phyloP scores from a whole-genome alignment of 2,329 filamentous ascomycete genomes.

The Didymella pomorum region DNA sequence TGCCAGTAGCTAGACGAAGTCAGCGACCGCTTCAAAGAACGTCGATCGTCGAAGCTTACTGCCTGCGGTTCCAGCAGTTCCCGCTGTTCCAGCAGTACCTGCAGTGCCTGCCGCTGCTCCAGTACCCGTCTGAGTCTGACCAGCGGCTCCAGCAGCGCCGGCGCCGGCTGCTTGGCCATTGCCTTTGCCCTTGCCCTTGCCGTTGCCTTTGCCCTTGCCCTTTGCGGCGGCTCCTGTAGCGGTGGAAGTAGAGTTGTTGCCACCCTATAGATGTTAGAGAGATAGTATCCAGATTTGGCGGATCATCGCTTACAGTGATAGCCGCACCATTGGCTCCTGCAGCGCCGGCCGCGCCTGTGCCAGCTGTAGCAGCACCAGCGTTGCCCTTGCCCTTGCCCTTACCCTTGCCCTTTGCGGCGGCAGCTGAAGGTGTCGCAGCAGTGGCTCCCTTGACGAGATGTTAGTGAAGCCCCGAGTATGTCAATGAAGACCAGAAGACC shows the following conservation, averaged over 20 bases:
- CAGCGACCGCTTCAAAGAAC: not conserved
- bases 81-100: not conserved
- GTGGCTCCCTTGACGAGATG: conserved; percentile 1
- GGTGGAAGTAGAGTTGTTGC: conserved; percentile 14
- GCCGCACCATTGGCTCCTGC: not conserved
- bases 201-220: not conserved
- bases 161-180: not conserved
- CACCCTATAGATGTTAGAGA: conserved; percentile 5
- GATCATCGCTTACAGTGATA: not conserved
- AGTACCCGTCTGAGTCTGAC: not conserved
- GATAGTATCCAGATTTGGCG: not conserved
- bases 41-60: conserved; percentile 1
- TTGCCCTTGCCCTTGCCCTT: not conserved
- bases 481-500: not conserved
- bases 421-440: not conserved
- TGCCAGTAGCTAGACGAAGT: conserved; percentile 4
- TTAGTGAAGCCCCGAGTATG: not conserved
- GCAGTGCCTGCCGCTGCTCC: not conserved
- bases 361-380: conserved; percentile 8
- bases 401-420: not conserved
- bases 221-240: conserved; percentile 3
- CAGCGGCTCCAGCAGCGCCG: not conserved
- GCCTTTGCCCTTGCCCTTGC: not conserved
- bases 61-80: not conserved
- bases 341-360: not conserved